Percentiles rank a stretch among this genome's conserved stretches.
Evolutionary conservation across 2,329 filamentous ascomycete genomes (phyloP).

Genomic region (Xylariaceae sp.): DNA sequence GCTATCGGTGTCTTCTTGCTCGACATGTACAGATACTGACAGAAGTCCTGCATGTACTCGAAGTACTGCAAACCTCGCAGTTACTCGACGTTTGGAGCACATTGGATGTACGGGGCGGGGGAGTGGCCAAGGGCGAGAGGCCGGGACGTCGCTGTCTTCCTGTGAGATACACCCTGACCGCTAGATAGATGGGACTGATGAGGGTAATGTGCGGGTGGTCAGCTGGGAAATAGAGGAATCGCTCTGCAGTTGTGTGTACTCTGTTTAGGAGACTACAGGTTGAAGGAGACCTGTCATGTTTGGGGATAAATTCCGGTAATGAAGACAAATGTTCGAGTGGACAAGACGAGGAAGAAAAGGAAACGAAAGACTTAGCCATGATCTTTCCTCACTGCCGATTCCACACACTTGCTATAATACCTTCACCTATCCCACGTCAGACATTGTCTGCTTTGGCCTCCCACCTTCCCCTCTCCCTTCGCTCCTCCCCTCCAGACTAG

Average conservation of each 20-base stretch:
- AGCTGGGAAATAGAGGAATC: constrained; percentile 6
- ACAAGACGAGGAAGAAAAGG: too few species aligned
- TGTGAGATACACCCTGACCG: constrained; percentile 4
- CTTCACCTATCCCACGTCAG: too few species aligned
- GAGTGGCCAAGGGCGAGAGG: background rate
- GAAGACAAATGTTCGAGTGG: too few species aligned
- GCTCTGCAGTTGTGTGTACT: constrained; percentile 3
- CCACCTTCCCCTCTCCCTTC: constrained; percentile 1
- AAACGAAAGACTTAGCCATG: too few species aligned
- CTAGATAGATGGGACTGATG: constrained; percentile 4
- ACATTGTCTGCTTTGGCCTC: background rate
- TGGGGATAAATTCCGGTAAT: constrained; percentile 2
- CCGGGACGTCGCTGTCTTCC: background rate
- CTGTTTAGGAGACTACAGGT: too few species aligned
- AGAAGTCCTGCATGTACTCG: background rate
- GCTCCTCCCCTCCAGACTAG: constrained; percentile 3
- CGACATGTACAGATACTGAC: background rate
- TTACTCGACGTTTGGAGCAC: background rate
- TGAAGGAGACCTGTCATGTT: too few species aligned
- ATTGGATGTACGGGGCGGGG: background rate
- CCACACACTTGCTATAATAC: too few species aligned
- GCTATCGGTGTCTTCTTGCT: constrained; percentile 3
- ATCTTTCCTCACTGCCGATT: too few species aligned
- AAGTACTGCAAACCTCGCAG: too few species aligned
- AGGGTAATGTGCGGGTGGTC: constrained; percentile 5